Base-by-base conservation (phyloP, 805 yeast genomes). In the Lipomyces kockii region DNA sequence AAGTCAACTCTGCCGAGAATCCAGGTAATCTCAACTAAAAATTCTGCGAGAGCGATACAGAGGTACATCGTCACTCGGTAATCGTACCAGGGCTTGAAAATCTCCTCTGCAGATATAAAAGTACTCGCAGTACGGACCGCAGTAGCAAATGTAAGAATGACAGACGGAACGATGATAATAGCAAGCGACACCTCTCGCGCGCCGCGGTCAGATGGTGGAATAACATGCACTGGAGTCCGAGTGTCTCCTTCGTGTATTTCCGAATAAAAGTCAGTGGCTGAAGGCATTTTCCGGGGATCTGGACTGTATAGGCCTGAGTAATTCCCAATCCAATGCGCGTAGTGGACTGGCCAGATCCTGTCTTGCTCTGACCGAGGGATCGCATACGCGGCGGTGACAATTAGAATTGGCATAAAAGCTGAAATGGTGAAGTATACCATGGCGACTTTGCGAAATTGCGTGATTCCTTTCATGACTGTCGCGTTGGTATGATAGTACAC, bases 1-100 rank as follows among this genome's bases (percentile, higher is more conserved):
- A 52, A 52, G n/a, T 52, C 55, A 17, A 52, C 55, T 22, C 55
- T 20, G 34, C 34, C 55, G 55, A 52, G 1, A 52, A 52, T 52
- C 55, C 55, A 52, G 27, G n/a, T 11, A 22, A 52, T 52, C 35
- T 52, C 55, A 29, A 52, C 55, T 14, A 4, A 11, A 7, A 52
- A 17, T 52, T 52, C 55, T 14, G 9, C 55, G 27, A 25, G 34
- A 25, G 55, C 55, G 55, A 52, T 29, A 17, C 55, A 52, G 17
- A 52, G 7, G 34, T 52, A 52, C 55, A 52, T 52, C 34, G 55
- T 52, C 55, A 52, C 55, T 14, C 55, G 55, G 55, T 52, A 52
- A 29, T 52, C 55, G 34, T 25, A 25, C 55, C 55, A 52, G n/a
- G 55, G 55, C 34, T 52, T 52, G 8, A n/a, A 4, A 25, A 29